Base-by-base conservation (phyloP, 2,329 filamentous ascomycete genomes). In the Paraconiothyrium brasiliense region DNA sequence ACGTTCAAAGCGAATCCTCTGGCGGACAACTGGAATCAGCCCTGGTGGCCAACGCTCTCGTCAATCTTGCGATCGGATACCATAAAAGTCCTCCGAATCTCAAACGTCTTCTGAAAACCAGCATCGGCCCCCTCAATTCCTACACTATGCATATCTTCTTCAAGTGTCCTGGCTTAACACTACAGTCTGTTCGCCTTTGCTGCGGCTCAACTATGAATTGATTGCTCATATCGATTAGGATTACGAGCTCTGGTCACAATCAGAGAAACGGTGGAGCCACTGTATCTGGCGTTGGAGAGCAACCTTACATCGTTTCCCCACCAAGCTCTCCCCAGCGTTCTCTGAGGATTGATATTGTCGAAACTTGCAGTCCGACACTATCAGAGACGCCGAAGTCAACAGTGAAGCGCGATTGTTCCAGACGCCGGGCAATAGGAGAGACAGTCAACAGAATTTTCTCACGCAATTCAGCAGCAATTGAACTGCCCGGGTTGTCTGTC, bases 71-170 rank as follows among this genome's bases (percentile, higher is more conserved):
- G 16, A 9, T 51, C n/a, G 24, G 48, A 32, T 9, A 1, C 11
- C 46, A 51, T 51, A 51, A 51, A n/a, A 22, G 48, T 51, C 48
- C 48, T 51, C 48, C 48, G 39, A 20, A 20, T 51, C 16, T 37
- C 48, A 8, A 30, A 22, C 32, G 7, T 37, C 32, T 37, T 51
- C 48, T 51, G 32, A 51, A 37, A 35, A 51, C 30, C 30, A 51
- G 48, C 14, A 32, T 16, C 14, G 22, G n/a, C 24, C 32, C n/a
- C 48, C 7, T 51, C 48, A 11, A 2, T 22, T 51, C 16, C 16
- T 51, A 37, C 32, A 51, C 22, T 10, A 51, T 51, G 48, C 20
- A 8, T 16, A 10, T 51, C 32, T 4, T 20, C 1, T 51, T 51
- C 10, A 20, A 37, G 32, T 51, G 24, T 5, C 24, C 10, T n/a